Evolutionary conservation across 805 yeast species (phyloP), one percentile per base, ranked within the genome.

Genomic region (Lachancea sp.): DNA sequence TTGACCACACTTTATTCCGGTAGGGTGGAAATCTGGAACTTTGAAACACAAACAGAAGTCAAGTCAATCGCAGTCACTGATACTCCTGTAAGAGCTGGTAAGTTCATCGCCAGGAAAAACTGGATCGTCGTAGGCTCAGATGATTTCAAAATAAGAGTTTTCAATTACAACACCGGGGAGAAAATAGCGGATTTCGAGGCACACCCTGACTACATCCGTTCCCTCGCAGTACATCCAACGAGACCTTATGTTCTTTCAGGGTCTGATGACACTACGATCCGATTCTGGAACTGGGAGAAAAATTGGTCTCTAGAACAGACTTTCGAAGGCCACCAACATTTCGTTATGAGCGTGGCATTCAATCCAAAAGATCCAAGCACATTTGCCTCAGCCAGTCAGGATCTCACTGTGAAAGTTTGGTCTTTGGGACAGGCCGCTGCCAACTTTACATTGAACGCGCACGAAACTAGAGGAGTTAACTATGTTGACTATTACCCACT

Each of bases 321-420:
- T 26, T 92, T 84, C 61, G 96, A 86, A 65, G 97, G 98, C 44
- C 98, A 92, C 64, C 86, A 79, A 61, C 96, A 92, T 65, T 92
- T 83, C 63, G 89, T 92, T 40, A 88, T 92, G 96, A 78, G 87
- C 40, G 77, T 92, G 39, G 88, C 92, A 34, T 86, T 92, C 71
- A 92, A 92, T 67, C 97, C 98, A 43, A 92, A 90, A 67, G 98
- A 92, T 65, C 87, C 96, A 50, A 88, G 83, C 67, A 90, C 97
- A 29, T 92, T 92, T 73, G 99, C 97, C 2, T 83, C 96, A 12
- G 96, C 96, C 11, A 89, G 96, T 68, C 72, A 92, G 55, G 99
- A 92, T 65, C 81, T 94, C 55, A 89, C 97, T 15, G 96, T 92
- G 43, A 92, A 90, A 64, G 83, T 92, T 48, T 92, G 99, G 99